These are phyloP conservation scores for Colletotrichum tanaceti DNA, from an alignment of 2,329 filamentous ascomycete genomes.

Conservation along the genomic window DNA sequence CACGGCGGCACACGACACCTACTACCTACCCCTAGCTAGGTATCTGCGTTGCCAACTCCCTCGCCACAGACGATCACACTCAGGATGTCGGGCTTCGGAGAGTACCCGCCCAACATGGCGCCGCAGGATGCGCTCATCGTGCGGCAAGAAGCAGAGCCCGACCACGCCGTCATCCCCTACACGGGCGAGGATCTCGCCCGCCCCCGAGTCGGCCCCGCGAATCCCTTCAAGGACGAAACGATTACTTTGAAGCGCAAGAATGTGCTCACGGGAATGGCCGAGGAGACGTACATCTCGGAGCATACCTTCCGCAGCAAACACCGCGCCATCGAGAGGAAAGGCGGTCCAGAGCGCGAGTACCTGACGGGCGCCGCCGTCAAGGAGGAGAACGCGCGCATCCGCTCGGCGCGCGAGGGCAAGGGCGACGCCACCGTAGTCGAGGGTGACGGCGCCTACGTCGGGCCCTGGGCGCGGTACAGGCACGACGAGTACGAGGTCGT, in stretches of 20 bases:
- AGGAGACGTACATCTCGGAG: constrained; percentile 91
- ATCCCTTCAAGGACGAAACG: constrained; percentile 77
- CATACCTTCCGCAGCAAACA: constrained; percentile 90
- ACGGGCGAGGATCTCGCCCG: constrained; percentile 79
- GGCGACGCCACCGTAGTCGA: constrained; percentile 87
- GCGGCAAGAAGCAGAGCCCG: constrained; percentile 64
- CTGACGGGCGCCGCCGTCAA: constrained; percentile 71
- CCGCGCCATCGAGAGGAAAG: constrained; percentile 80
- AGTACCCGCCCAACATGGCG: constrained; percentile 74
- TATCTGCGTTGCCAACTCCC: constrained; percentile 28
- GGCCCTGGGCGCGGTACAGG: constrained; percentile 91
- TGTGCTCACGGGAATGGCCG: constrained; percentile 84
- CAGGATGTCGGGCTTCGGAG: constrained; percentile 70
- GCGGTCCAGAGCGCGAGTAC: constrained; percentile 66
- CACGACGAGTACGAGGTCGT: constrained; percentile 79
- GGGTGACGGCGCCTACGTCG: constrained; percentile 88
- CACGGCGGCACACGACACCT: constrained; percentile 19
- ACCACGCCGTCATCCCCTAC: constrained; percentile 72
- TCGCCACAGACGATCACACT: constrained; percentile 8
- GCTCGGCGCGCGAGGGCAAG: constrained; percentile 84
- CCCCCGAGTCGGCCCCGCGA: constrained; percentile 74
- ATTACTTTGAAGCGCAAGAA: constrained; percentile 80
- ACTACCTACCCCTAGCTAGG: constrained; percentile 23
- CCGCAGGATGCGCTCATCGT: constrained; percentile 73
- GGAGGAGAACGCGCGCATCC: constrained; percentile 74